Evolutionary conservation across 129 eudicot species (phyloP), one percentile per base, ranked within the genome.

Genomic region (Arctium minus): DNA sequence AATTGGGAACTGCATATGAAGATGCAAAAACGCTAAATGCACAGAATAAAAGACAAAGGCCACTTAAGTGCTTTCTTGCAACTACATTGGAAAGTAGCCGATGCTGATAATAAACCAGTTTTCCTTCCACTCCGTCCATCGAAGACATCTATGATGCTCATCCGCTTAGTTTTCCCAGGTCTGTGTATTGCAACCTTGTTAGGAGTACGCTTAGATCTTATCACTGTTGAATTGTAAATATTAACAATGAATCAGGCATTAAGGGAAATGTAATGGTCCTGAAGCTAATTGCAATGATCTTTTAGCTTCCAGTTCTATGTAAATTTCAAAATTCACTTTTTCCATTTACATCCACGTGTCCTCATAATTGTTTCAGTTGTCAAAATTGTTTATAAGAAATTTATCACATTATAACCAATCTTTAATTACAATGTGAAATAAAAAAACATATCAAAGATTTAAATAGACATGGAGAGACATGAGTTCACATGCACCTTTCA

Each of bases 121-220:
- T 96, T 78, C 99, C 99, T 84, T 92, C 99, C 81, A 96, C 94
- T 87, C 93, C 99, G 90, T 92, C 95, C 56, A 37, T 83, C 1
- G 99, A 98, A 64, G 91, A 87, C 73, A 33, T 88, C 88, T 30
- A 88, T 80, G 36, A 91, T 71, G 76, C 83, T 91, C 88, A 74
- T 75, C 56, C 73, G 83, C 80, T 86, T 72, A 64, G 91, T 89
- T 75, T 27, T 4, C 2, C 33, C 2, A 69, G 30, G 22, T 67
- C 31, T 6, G 8, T 18, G 11, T 46, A 48, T 13, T 38, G 38
- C 4, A 62, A 35, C 35, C 53, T 60, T 1, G 15, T 77, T 9
- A 33, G 44, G 44, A 35, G 22, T 77, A 56, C 37, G 3, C 22
- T 64, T n/a, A 29, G 22, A 78, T 53, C 64, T 53, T 53, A 53